Base-by-base conservation (phyloP, 83 land plant species). In the Picea abies region DNA sequence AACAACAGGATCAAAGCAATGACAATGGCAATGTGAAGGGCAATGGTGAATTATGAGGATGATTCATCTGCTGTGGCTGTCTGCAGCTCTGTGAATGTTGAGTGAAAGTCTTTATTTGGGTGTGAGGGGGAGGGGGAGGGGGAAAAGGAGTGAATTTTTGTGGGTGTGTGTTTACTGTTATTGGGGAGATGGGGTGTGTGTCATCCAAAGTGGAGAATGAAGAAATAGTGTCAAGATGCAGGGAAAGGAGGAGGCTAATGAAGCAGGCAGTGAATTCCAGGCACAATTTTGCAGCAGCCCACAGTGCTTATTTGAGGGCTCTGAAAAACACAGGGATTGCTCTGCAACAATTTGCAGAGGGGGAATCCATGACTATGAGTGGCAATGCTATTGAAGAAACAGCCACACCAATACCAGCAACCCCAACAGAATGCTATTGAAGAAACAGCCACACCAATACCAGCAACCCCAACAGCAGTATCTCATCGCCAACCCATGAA, bases 241-340 rank as follows among this genome's bases (percentile, higher is more conserved):
- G 86, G 83, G 90, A 93, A 67, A 91, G 95, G 47, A 88, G 90
- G 70, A 90, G 90, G 76, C 87, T 93, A 60, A 91, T 93, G 88
- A 93, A 93, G 79, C 87, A 88, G 52, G 95, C 93, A 22, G 93
- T 93, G 67, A 39, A 75, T 63, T 84, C 93, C 39, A 88, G 95
- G 68, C 93, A 93, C 86, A 89, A 85, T 76, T 86, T 93, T 61
- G 95, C 93, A 76, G 85, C 93, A 47, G 93, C 95, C 12, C 95
- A 93, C 84, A 83, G 89, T 86, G 95, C 89, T 82, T 93, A 93
- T 93, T 82, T 89, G 82, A 84, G 85, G 78, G 89, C 92, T 65
- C 90, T 93, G 68, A 85, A 84, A 39, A 44, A 75, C 84, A 88
- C 90, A 17, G 93, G 90, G 79, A 35, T 87, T 52, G 89, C 93